Evolutionary conservation across 2,329 filamentous ascomycete species (phyloP).

Genomic region (Penicillium sp.): DNA sequence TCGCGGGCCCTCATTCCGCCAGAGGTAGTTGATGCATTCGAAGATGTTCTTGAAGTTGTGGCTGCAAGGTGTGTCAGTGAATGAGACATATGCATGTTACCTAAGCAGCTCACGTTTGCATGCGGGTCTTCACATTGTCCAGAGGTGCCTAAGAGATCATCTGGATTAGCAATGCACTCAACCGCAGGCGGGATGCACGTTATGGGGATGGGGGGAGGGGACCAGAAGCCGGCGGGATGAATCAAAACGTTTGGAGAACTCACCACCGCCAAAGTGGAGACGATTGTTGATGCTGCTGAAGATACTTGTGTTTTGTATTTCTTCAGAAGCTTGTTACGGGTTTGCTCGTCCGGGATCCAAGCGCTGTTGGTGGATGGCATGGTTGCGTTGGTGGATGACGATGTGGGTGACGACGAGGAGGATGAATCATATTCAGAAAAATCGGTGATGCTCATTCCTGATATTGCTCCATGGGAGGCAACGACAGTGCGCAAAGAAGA

Average conservation of each 20-base stretch:
- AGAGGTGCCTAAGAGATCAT: constrained; percentile 37
- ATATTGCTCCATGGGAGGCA: constrained; percentile 27
- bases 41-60: constrained; percentile 43
- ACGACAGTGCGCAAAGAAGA: not conserved
- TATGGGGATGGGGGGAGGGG: not conserved
- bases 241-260: constrained; percentile 12
- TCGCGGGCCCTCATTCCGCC: constrained; percentile 43
- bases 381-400: constrained; percentile 29
- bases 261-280: constrained; percentile 44
- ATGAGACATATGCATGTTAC: not conserved
- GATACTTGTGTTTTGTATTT: constrained; percentile 45
- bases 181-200: not conserved
- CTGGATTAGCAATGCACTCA: constrained; percentile 10
- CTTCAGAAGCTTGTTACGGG: constrained; percentile 42
- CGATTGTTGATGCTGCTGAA: constrained; percentile 41
- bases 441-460: constrained; percentile 37
- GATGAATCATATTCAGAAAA: constrained; percentile 39
- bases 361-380: constrained; percentile 27
- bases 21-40: constrained; percentile 43
- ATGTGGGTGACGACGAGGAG: constrained; percentile 30
- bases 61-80: constrained; percentile 21
- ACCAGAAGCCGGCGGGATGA: not conserved
- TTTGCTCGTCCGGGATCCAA: constrained; percentile 38
- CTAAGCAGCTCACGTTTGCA: constrained; percentile 42
- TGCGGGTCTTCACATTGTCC: constrained; percentile 47